phyloP scores from a whole-genome alignment of 2,329 filamentous ascomycete species.

The Aspergillus luchuensis region DNA sequence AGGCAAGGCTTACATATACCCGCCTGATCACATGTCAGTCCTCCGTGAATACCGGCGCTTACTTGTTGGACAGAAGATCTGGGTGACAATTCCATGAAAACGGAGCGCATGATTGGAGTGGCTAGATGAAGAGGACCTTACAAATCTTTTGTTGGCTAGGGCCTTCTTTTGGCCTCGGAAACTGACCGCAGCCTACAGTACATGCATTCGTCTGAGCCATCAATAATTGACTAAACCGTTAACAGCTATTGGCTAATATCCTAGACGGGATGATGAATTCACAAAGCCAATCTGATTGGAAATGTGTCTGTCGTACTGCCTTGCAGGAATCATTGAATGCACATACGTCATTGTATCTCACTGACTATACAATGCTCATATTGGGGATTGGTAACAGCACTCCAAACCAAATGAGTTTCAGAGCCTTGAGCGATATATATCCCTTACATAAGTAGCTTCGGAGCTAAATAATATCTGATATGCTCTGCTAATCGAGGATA shows the following conservation, averaged over 20 bases:
- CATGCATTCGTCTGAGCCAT: neutral
- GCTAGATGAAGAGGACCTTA: neutral
- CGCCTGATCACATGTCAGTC: slow-evolving; percentile 3
- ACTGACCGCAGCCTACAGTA: neutral
- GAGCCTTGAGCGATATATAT: neutral
- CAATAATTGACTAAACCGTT: neutral
- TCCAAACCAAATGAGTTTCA: neutral
- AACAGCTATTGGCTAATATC: neutral
- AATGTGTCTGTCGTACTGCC: neutral
- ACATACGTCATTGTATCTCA: neutral
- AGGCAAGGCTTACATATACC: neutral
- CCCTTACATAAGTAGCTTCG: too few relatives aligned
- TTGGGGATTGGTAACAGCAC: neutral
- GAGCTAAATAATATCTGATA: too few relatives aligned
- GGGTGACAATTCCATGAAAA: neutral
- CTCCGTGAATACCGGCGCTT: neutral
- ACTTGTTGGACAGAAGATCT: slow-evolving; percentile 3
- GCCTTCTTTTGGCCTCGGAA: neutral
- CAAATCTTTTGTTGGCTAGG: neutral
- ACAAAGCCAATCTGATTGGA: neutral
- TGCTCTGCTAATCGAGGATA: too few relatives aligned
- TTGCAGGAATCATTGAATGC: neutral
- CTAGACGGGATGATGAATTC: too few relatives aligned
- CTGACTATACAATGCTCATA: neutral
- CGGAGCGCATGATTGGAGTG: neutral